These are phyloP conservation scores for Santalum album DNA, from an alignment of 164 flowering plant species.

Conservation along the genomic window DNA sequence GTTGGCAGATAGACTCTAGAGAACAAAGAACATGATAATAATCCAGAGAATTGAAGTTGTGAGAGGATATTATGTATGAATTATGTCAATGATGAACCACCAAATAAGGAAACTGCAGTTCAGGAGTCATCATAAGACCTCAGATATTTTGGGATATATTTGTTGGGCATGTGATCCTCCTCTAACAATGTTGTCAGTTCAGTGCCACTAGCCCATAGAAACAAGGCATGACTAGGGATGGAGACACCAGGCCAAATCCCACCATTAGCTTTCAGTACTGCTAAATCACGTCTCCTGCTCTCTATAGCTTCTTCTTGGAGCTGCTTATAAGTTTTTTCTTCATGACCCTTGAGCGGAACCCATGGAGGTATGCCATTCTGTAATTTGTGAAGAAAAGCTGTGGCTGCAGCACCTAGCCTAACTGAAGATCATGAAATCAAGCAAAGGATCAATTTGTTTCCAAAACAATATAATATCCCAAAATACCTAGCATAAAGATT, in stretches of 20 bases:
- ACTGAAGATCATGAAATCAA: constrained; percentile 35
- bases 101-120: too few species aligned
- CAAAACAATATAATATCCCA: background rate
- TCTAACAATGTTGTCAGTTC: constrained; percentile 70
- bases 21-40: too few species aligned
- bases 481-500: too few species aligned
- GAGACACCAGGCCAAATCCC: constrained; percentile 93
- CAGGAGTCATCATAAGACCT: constrained; percentile 32
- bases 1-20: too few species aligned
- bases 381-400: constrained; percentile 70
- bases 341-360: constrained; percentile 84
- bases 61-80: too few species aligned
- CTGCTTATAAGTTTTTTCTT: constrained; percentile 73
- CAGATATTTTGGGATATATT: constrained; percentile 79
- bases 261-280: constrained; percentile 76
- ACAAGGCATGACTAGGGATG: constrained; percentile 80
- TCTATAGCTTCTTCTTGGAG: constrained; percentile 87
- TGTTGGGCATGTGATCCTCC: constrained; percentile 93
- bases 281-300: constrained; percentile 77
- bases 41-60: too few species aligned
- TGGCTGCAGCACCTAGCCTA: constrained; percentile 79
- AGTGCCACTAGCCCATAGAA: constrained; percentile 97
- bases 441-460: constrained; percentile 3
- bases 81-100: too few species aligned
- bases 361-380: constrained; percentile 88